Evolutionary conservation across 1,284 basidiomycete species (phyloP).

Genomic region (Tetrapyrgos nigripes): DNA sequence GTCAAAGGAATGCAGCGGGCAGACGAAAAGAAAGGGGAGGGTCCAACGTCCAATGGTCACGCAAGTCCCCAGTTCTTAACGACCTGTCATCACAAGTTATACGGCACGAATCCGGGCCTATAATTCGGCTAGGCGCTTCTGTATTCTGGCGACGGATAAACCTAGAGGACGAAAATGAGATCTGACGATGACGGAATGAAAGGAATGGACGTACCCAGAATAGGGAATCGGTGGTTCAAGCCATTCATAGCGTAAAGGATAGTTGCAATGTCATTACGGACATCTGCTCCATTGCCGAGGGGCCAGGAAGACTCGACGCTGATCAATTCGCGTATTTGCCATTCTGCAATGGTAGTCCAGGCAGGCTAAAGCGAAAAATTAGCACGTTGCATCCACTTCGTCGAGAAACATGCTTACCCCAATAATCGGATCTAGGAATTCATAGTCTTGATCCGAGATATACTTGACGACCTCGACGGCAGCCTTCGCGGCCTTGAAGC

Average conservation of each 20-base stretch:
- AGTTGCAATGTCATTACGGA: conserved; percentile 64
- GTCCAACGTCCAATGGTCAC: background rate
- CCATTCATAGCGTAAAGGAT: conserved; percentile 69
- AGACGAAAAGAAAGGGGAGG: background rate
- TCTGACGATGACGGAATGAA: conserved; percentile 3
- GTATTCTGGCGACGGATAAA: conserved; percentile 36
- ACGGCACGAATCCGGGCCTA: conserved; percentile 23
- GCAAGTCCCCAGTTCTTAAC: conserved; percentile 2
- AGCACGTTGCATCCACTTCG: background rate
- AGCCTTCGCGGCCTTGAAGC: conserved; percentile 62
- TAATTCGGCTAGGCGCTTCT: conserved; percentile 47
- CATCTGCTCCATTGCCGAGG: conserved; percentile 56
- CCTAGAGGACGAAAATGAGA: conserved; percentile 19
- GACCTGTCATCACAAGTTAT: background rate
- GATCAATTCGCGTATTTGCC: conserved; percentile 66
- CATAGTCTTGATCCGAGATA: conserved; percentile 66
- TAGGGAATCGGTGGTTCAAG: conserved; percentile 41
- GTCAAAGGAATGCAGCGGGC: background rate
- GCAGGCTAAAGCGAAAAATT: conserved; percentile 54
- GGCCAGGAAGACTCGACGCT: conserved; percentile 66
- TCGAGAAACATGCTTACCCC: conserved; percentile 54
- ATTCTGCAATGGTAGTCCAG: conserved; percentile 72
- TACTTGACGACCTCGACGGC: conserved; percentile 65
- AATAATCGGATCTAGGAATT: conserved; percentile 75
- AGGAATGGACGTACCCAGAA: conserved; percentile 8